These are phyloP conservation scores for Catharanthus roseus DNA, from an alignment of 257 asterid genomes.

Conservation along the genomic window DNA sequence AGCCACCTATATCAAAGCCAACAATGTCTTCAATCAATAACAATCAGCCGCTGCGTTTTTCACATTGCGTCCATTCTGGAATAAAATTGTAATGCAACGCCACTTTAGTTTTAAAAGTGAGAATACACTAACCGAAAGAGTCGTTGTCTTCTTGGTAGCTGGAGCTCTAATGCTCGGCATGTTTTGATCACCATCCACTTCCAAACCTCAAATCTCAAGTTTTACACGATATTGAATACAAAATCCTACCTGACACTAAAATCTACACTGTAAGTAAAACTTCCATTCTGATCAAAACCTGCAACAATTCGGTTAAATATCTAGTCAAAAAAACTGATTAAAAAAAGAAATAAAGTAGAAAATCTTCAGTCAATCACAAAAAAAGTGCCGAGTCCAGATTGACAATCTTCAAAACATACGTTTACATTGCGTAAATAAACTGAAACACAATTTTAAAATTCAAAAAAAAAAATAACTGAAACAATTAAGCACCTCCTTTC, in stretches of 20 bases:
- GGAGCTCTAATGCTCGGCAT: slow-evolving; percentile 86
- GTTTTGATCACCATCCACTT: slow-evolving; percentile 46
- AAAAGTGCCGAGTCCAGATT: background rate
- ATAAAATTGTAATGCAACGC: background rate
- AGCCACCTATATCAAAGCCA: slow-evolving; percentile 51
- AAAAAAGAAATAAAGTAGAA: background rate
- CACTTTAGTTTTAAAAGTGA: slow-evolving; percentile 15
- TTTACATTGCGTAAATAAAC: background rate
- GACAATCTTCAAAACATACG: background rate
- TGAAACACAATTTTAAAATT: no score
- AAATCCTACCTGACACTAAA: background rate
- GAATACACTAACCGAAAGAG: slow-evolving; percentile 53
- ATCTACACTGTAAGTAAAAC: background rate
- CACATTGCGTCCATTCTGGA: background rate
- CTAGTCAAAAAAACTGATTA: background rate
- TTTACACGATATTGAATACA: background rate
- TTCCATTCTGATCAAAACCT: background rate
- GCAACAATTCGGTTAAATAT: background rate
- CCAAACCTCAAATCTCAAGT: background rate
- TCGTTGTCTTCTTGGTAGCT: slow-evolving; percentile 63
- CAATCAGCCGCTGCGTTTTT: background rate
- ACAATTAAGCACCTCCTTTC: background rate
- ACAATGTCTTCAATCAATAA: background rate
- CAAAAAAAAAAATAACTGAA: no score
- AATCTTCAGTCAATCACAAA: background rate